These are phyloP conservation scores for Ogataea nitratoaversa DNA, from an alignment of 805 yeast genomes.

Conservation along the genomic window DNA sequence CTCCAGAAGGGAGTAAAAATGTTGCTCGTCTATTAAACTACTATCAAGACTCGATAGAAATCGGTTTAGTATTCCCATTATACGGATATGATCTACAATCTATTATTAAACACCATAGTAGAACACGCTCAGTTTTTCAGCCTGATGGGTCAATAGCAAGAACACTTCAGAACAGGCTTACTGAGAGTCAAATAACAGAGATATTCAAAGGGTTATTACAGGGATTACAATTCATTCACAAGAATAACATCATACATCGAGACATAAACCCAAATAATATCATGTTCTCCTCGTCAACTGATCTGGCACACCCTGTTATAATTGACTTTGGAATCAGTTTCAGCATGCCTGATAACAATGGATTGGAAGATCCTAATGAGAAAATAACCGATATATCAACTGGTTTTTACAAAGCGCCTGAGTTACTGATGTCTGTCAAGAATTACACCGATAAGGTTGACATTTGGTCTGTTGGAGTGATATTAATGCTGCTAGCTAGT, in stretches of 20 bases:
- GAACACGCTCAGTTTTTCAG: conserved; percentile 24
- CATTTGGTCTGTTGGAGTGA: conserved; percentile 68
- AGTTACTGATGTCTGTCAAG: conserved; percentile 56
- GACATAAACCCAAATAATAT: conserved; percentile 77
- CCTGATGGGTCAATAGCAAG: conserved; percentile 12
- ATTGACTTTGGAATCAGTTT: conserved; percentile 41
- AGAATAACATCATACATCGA: conserved; percentile 60
- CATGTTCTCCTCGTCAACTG: conserved; percentile 25
- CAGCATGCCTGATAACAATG: conserved; percentile 54
- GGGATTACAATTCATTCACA: conserved; percentile 63
- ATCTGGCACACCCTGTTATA: conserved; percentile 28
- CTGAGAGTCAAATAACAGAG: conserved; percentile 12
- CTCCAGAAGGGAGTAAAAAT: conserved; percentile 6
- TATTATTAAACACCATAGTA: conserved; percentile 31
- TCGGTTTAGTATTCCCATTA: conserved; percentile 40
- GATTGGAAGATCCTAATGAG: conserved; percentile 46
- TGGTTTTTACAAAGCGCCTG: conserved; percentile 70
- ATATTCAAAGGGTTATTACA: conserved; percentile 36
- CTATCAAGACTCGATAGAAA: conserved; percentile 26
- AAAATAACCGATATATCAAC: conserved; percentile 61
- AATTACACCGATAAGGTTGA: conserved; percentile 57
- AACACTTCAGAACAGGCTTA: conserved; percentile 13
- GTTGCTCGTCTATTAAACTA: conserved; percentile 14
- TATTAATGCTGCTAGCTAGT: conserved; percentile 51
- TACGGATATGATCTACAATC: conserved; percentile 33